These are phyloP conservation scores for Skeletonema tropicum DNA, from an alignment of 108 stramenopile genomes.

Conservation along the genomic window DNA sequence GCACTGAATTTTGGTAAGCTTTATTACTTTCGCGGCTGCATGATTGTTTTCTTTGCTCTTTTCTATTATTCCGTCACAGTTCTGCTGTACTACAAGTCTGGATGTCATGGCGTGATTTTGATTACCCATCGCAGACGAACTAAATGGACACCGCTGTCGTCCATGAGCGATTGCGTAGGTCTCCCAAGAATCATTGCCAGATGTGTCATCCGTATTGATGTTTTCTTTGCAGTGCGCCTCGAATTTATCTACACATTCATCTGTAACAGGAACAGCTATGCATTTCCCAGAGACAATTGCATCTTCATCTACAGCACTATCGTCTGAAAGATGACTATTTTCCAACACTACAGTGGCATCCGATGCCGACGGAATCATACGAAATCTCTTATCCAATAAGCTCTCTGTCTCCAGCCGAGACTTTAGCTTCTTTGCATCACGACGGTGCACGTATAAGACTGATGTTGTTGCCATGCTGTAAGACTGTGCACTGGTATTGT, in stretches of 20 bases:
- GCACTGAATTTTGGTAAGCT: conserved; percentile 32
- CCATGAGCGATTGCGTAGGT: conserved; percentile 24
- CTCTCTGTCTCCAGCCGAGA: conserved; percentile 41
- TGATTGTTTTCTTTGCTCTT: conserved; percentile 21
- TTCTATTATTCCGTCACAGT: neutral
- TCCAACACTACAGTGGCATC: neutral
- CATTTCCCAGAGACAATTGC: conserved; percentile 15
- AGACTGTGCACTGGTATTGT: no score
- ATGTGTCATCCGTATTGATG: conserved; percentile 32
- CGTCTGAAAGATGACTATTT: neutral
- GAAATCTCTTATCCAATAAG: conserved; percentile 66
- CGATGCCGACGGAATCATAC: conserved; percentile 56
- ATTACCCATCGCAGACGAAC: conserved; percentile 45
- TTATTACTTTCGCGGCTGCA: neutral
- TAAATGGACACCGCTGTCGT: conserved; percentile 35
- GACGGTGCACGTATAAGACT: conserved; percentile 41
- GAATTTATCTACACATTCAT: conserved; percentile 14
- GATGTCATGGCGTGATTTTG: neutral
- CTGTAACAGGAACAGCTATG: conserved; percentile 43
- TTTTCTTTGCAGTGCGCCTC: conserved; percentile 10
- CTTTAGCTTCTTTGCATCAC: conserved; percentile 67
- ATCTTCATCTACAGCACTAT: neutral
- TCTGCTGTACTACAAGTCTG: conserved; percentile 5
- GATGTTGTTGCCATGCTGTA: conserved; percentile 3
- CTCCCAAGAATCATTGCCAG: neutral